Conservation (phyloP, 495 filamentous ascomycete species). For the Podospora australis region DNA sequence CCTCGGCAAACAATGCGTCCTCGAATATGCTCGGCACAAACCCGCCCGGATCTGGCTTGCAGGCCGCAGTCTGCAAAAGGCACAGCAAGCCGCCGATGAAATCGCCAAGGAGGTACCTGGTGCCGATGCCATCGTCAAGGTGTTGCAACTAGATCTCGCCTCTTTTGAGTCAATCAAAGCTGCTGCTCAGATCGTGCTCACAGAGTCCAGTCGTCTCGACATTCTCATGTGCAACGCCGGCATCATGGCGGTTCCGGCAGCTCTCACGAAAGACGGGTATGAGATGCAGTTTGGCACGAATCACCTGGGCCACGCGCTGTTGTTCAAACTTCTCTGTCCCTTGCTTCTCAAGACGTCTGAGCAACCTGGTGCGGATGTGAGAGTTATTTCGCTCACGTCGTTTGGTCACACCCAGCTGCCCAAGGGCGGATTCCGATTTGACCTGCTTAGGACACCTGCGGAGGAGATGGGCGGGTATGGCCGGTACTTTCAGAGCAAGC, state of each 20-base stretch:
- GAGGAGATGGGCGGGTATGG: neutral
- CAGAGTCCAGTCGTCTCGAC: constrained; percentile 31
- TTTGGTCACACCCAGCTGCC: constrained; percentile 30
- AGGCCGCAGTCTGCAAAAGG: constrained; percentile 44
- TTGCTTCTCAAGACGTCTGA: constrained; percentile 46
- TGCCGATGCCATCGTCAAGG: constrained; percentile 13
- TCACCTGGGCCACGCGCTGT: constrained; percentile 60
- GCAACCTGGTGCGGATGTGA: constrained; percentile 26
- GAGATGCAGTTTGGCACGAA: constrained; percentile 70
- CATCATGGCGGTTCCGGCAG: constrained; percentile 51
- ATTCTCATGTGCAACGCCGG: constrained; percentile 55
- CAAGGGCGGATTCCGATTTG: constrained; percentile 31
- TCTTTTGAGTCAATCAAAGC: constrained; percentile 24
- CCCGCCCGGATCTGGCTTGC: constrained; percentile 59
- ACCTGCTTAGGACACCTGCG: constrained; percentile 29
- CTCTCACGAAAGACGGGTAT: constrained; percentile 56
- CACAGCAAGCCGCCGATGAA: constrained; percentile 13
- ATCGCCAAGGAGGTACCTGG: constrained; percentile 6
- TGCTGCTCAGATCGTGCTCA: constrained; percentile 19
- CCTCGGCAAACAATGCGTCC: constrained; percentile 57
- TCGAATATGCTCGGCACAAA: constrained; percentile 54
- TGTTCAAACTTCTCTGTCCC: constrained; percentile 57
- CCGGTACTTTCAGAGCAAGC: constrained; percentile 61
- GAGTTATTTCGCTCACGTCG: constrained; percentile 37
- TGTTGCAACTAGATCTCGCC: constrained; percentile 34